Conservation (phyloP, 768 basidiomycete species). For the Xerocomus spinulosus region DNA sequence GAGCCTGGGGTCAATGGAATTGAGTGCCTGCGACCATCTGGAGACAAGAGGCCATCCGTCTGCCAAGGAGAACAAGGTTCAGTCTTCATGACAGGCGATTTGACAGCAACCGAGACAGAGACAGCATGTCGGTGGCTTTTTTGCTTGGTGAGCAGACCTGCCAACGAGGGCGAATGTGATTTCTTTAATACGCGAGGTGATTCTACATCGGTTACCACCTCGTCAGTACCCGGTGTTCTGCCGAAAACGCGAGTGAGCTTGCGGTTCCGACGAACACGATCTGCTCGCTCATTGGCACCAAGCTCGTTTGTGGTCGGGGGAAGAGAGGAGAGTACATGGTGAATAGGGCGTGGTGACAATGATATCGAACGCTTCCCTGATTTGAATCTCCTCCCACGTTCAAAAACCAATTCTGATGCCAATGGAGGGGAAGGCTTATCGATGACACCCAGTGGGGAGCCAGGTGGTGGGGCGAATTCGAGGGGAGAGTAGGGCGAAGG, state of each 20-base stretch:
- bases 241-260: constrained; percentile 84
- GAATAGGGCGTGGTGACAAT: constrained; percentile 23
- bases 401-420: constrained; percentile 44
- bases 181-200: constrained; percentile 22
- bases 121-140: constrained; percentile 30
- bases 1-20: constrained; percentile 47
- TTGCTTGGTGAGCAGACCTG: constrained; percentile 29
- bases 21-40: constrained; percentile 47
- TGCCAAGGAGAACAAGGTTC: constrained; percentile 33
- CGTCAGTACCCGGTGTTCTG: constrained; percentile 51
- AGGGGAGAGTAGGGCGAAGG: constrained; percentile 30
- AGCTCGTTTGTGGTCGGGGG: constrained; percentile 70
- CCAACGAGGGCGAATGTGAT: constrained; percentile 22
- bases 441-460: neutral
- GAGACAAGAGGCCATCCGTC: constrained; percentile 28
- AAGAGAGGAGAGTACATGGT: constrained; percentile 21
- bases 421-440: constrained; percentile 44
- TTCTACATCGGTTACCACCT: constrained; percentile 22
- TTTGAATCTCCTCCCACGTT: constrained; percentile 24
- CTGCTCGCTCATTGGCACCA: constrained; percentile 59
- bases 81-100: constrained; percentile 13
- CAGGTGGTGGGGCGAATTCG: constrained; percentile 26
- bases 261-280: constrained; percentile 65
- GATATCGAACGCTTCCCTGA: constrained; percentile 27
- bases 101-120: constrained; percentile 27